Evolutionary conservation across 805 yeast genomes (phyloP).

Genomic region (Pichia nakasei): DNA sequence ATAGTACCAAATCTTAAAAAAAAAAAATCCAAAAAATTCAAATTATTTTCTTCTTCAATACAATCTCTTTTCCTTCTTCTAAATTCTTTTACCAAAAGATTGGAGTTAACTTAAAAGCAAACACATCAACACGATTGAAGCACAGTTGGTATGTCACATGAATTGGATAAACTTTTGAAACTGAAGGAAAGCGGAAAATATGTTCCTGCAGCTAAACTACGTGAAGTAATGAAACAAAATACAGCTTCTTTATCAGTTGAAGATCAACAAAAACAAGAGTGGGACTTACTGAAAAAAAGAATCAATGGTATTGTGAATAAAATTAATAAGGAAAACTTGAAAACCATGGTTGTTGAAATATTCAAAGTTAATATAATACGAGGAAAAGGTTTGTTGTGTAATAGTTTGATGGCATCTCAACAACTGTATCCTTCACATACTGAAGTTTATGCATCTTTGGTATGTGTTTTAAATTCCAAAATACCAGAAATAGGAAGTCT

Average conservation of each 20-base stretch:
- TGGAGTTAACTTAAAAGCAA: too few relatives aligned
- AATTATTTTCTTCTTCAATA: too few relatives aligned
- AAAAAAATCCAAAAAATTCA: too few relatives aligned
- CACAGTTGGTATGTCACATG: neutral
- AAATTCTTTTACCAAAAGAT: too few relatives aligned
- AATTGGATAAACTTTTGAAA: constrained; percentile 23
- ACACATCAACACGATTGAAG: too few relatives aligned
- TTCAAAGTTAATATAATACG: constrained; percentile 50
- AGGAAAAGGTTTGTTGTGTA: constrained; percentile 54
- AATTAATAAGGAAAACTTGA: constrained; percentile 38
- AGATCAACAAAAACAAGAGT: constrained; percentile 43
- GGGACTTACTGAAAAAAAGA: constrained; percentile 44
- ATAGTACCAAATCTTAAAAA: too few relatives aligned
- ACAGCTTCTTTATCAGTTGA: constrained; percentile 15
- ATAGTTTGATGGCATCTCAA: constrained; percentile 48
- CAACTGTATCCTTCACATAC: constrained; percentile 31
- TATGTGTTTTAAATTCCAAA: constrained; percentile 53
- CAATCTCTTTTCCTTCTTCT: too few relatives aligned
- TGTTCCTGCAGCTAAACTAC: constrained; percentile 46
- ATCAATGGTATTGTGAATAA: constrained; percentile 43
- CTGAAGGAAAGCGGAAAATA: constrained; percentile 38
- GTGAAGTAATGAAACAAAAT: constrained; percentile 29
- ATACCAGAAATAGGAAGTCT: constrained; percentile 62
- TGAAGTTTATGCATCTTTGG: constrained; percentile 47
- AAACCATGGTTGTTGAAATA: constrained; percentile 38